Evolutionary conservation across 2,329 filamentous ascomycete genomes (phyloP), one percentile per base, ranked within the genome.

Genomic region (Aspergillus sp.): DNA sequence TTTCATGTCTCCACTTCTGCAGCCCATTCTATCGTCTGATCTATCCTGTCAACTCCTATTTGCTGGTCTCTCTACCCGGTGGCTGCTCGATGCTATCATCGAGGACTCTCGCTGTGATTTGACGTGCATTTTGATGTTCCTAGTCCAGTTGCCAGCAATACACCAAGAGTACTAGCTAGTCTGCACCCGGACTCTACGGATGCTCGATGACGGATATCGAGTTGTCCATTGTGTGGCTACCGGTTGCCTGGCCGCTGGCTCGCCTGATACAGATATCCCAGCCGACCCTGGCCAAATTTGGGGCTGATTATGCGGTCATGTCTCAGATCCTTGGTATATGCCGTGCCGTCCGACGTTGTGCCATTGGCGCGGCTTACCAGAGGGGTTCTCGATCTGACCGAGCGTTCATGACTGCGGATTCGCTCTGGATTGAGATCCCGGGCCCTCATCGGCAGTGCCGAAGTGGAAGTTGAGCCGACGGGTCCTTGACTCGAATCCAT

Each of bases 131-230:
- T 45, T 52, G 50, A 57, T 57, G 37, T 55, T 51, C 53, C 50
- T 55, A 40, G 63, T 52, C 60, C 51, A 39, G 49, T 64, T 65
- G 43, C 14, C 55, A 65, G 65, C 60, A 44, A 5, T 51, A 46
- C 58, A 48, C 43, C 23, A 47, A 49, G 40, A 56, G 37, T 43
- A 56, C 56, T 31, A 41, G 37, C 48, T 53, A 53, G 59, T 60
- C 43, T 39, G 14, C 19, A 25, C 44, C 37, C 58, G 50, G 52
- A 56, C 47, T 62, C 45, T 51, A 58, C 57, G 60, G 60, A 46
- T 59, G 27, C 33, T 52, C 33, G 50, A 50, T 40, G 39, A 52
- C 52, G 21, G 23, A 39, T 25, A 31, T 54, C 25, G 27, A 48
- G 45, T 27, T 33, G 19, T 39, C 39, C 44, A 39, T 15, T 21